These are phyloP conservation scores for Termitomyces sp. DNA, from an alignment of 768 basidiomycete species.

Conservation along the genomic window DNA sequence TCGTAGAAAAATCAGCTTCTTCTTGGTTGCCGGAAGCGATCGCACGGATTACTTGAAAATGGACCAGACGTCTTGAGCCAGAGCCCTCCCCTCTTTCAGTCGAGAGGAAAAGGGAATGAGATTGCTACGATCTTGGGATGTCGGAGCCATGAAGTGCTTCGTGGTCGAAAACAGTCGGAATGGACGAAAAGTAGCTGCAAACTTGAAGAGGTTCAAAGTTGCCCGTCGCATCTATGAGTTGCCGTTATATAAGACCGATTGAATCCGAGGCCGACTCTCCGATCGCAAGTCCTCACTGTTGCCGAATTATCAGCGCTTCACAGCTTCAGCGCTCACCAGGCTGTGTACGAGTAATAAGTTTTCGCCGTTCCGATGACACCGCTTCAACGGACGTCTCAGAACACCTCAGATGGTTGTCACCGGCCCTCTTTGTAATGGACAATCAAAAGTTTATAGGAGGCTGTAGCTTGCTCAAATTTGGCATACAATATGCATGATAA, in stretches of 20 bases:
- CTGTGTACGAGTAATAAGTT: not conserved
- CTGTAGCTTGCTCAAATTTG: not conserved
- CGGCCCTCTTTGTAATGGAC: no score
- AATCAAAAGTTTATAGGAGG: no score
- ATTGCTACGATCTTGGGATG: slow-evolving; percentile 31
- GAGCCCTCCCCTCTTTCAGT: slow-evolving; percentile 67
- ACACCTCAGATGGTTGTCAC: no score
- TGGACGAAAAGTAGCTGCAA: slow-evolving; percentile 2
- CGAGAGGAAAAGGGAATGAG: slow-evolving; percentile 69
- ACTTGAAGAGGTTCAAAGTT: slow-evolving; percentile 1
- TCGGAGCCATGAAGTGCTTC: slow-evolving; percentile 10
- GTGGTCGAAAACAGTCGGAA: slow-evolving; percentile 13
- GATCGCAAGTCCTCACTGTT: no score
- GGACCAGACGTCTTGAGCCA: slow-evolving; percentile 86
- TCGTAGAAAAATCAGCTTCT: slow-evolving; percentile 5
- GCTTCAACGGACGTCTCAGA: no score
- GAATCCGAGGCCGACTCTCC: slow-evolving; percentile 13
- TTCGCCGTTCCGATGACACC: no score
- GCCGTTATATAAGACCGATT: slow-evolving; percentile 2
- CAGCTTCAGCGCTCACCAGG: no score
- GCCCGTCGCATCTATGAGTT: not conserved
- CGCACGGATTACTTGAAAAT: slow-evolving; percentile 66
- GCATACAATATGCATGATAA: no score
- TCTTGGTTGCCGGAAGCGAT: slow-evolving; percentile 1
- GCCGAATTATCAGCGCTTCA: no score